These are phyloP conservation scores for Stromatinia cepivora DNA, from an alignment of 2,329 filamentous ascomycete genomes.

Conservation along the genomic window DNA sequence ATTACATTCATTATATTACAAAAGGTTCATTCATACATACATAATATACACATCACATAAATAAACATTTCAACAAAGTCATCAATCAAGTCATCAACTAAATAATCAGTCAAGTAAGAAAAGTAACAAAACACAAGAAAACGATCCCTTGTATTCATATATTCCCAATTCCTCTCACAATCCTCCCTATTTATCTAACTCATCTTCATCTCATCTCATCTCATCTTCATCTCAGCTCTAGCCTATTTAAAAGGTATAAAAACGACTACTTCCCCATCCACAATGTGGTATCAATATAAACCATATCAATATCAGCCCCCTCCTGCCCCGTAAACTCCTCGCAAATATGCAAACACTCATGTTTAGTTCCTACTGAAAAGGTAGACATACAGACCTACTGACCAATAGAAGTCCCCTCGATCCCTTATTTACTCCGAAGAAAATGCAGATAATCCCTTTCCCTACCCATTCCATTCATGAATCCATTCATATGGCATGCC, in stretches of 20 bases:
- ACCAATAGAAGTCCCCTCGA: neutral
- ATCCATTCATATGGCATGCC: neutral
- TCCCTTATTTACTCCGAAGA: slow-evolving; percentile 15
- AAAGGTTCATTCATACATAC: no score
- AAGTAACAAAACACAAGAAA: no score
- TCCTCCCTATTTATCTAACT: neutral
- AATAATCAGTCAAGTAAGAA: no score
- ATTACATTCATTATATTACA: no score
- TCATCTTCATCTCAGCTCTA: neutral
- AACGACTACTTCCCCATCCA: neutral
- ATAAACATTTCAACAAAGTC: no score
- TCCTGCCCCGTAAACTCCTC: slow-evolving; percentile 3
- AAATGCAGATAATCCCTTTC: slow-evolving; percentile 19
- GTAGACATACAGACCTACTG: neutral
- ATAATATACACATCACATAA: no score
- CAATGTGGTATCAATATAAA: slow-evolving; percentile 13
- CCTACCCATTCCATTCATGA: slow-evolving; percentile 12
- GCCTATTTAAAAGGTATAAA: neutral
- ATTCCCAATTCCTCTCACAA: neutral
- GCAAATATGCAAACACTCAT: slow-evolving; percentile 11
- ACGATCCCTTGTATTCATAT: neutral
- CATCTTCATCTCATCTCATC: neutral
- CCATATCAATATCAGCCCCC: neutral
- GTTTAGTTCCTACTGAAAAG: neutral
- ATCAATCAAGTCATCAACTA: no score